These are phyloP conservation scores for Acanthamoeba healyi DNA, from an alignment of 208 protist species.

Conservation along the genomic window DNA sequence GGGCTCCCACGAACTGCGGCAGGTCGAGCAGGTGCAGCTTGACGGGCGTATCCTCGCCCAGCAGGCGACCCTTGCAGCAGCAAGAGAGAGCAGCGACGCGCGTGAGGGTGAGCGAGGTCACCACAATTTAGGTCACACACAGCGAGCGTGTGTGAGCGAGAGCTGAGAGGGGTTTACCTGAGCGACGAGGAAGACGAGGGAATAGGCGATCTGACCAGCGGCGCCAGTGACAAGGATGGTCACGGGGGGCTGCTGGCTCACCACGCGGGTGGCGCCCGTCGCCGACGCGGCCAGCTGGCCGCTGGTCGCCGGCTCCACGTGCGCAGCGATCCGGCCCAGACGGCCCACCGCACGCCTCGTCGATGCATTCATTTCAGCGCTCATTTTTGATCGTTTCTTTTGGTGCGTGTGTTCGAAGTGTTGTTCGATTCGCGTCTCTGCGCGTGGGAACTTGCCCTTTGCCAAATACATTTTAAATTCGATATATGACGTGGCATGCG, in stretches of 20 bases:
- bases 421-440: no score
- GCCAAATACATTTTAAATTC: no score
- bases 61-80: not conserved
- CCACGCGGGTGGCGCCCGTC: not conserved
- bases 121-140: not conserved
- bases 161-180: not conserved
- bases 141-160: not conserved
- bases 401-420: no score
- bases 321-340: not conserved
- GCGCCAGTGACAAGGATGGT: slow-evolving; percentile 85
- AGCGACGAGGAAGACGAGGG: slow-evolving; percentile 74
- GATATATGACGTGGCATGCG: no score
- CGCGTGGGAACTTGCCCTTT: no score
- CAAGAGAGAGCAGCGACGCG: not conserved
- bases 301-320: not conserved
- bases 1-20: slow-evolving; percentile 59
- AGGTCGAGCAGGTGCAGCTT: slow-evolving; percentile 91
- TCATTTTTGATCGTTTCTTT: not conserved
- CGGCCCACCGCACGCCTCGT: not conserved
- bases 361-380: not conserved
- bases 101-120: no score
- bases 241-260: slow-evolving; percentile 19
- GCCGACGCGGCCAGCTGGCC: not conserved
- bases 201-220: slow-evolving; percentile 91
- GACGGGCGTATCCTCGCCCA: slow-evolving; percentile 77